Evolutionary conservation across 1,284 basidiomycete species (phyloP), one percentile per base, ranked within the genome.

Genomic region (Ganoderma multipileum): DNA sequence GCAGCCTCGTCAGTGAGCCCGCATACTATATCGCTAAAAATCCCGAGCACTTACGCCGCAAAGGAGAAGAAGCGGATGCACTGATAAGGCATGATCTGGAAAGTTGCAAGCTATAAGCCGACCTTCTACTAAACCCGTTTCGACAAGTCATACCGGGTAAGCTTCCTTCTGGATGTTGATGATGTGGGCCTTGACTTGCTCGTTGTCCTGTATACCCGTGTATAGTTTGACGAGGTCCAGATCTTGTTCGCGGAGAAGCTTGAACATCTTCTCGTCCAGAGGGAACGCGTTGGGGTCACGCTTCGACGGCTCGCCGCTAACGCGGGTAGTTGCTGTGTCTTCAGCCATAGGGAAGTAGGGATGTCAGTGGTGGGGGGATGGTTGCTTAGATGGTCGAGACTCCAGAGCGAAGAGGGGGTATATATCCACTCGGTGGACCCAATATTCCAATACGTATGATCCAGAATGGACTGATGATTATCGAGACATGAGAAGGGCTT

Each of bases 61-160:
- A 65, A 65, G 12, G 64, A 55, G 57, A 47, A 65, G 42, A 14
- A 28, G 2, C 64, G 64, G 20, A 65, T 65, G 33, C 64, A 65
- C 47, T 61, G 55, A 57, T 65, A 65, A 1, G 64, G 64, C 28
- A 36, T 52, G 14, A 65, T 20, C 64, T 65, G n/a, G 11, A 18
- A 8, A 18, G 9, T 26, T 26, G 23, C 23, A 12, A 28, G 12
- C 26, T 14, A 14, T 52, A 28, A 4, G n/a, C 11, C 8, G 12
- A 4, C 14, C 28, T 20, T 3, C 3, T 20, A 20, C 23, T 33
- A 28, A 0, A 9, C 6, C 12, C 16, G 28, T 55, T 12, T 30
- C 14, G 47, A 20, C 9, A 12, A 50, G 52, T 55, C 28, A 3
- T 55, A 55, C 52, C 52, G 16, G 28, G 16, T 55, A 55, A 1